Evolutionary conservation across 208 protist genomes (phyloP).

Genomic region (Trichomonas vaginalis): DNA sequence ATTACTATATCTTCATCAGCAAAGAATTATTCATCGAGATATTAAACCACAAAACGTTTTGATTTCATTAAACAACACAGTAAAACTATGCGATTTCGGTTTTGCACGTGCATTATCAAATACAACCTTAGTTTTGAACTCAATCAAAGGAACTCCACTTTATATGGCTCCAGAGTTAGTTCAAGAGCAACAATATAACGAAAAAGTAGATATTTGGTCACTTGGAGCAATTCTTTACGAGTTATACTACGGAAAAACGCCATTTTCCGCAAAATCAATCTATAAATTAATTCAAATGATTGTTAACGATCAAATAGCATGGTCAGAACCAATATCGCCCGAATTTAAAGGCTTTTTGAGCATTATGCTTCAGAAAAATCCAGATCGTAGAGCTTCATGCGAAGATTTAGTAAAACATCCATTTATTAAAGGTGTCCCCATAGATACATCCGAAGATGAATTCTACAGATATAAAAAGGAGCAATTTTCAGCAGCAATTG

Average conservation of each 20-base stretch:
- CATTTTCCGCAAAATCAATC: conserved; percentile 82
- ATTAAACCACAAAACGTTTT: conserved; percentile 76
- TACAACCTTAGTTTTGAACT: conserved; percentile 75
- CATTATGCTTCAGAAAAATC: conserved; percentile 6
- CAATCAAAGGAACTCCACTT: conserved; percentile 63
- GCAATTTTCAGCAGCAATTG: background rate
- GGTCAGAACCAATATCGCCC: background rate
- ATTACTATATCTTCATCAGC: conserved; percentile 79
- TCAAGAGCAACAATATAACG: conserved; percentile 45
- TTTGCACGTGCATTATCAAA: conserved; percentile 65
- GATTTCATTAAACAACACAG: conserved; percentile 42
- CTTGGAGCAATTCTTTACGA: conserved; percentile 92
- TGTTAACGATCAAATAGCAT: conserved; percentile 35
- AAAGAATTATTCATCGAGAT: conserved; percentile 82
- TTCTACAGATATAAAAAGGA: background rate
- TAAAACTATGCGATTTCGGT: conserved; percentile 92
- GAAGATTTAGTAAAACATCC: background rate
- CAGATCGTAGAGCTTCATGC: background rate
- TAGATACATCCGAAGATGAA: background rate
- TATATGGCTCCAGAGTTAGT: conserved; percentile 85
- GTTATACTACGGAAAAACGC: conserved; percentile 72
- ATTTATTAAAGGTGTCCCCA: background rate
- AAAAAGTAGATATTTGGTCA: conserved; percentile 73
- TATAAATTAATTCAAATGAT: conserved; percentile 80
- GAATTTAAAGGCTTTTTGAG: background rate